Percentiles rank a stretch among this genome's conserved stretches.
Conservation (phyloP, 192 early-diverging fungal genomes). For the Haplosporangium gracile region DNA sequence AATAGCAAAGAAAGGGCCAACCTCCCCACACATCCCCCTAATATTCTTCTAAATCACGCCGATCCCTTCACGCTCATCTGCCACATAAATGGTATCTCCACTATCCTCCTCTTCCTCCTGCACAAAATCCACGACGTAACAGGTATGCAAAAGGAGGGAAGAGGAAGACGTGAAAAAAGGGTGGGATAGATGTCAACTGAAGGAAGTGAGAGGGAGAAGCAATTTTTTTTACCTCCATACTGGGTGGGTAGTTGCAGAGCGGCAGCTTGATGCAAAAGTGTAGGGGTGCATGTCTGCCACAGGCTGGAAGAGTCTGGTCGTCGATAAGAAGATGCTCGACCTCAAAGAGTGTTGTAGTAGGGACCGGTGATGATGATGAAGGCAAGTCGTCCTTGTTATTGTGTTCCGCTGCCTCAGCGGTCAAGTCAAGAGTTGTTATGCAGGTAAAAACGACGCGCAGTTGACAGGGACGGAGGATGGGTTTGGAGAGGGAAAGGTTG, state of each 20-base stretch:
- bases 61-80: not conserved
- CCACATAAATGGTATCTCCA: not conserved
- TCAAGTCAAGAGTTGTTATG: not conserved
- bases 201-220: not conserved
- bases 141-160: not conserved
- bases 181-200: not conserved
- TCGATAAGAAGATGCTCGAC: constrained; percentile 39
- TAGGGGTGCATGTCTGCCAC: constrained; percentile 16
- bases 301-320: constrained; percentile 13
- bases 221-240: constrained; percentile 35
- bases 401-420: not conserved
- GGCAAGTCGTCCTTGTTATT: not conserved
- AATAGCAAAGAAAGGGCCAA: not conserved
- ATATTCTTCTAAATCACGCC: not conserved
- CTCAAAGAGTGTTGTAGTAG: constrained; percentile 14
- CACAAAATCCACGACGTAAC: not conserved
- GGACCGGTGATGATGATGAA: not conserved
- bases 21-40: not conserved
- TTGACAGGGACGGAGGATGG: constrained; percentile 19
- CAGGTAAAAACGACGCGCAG: constrained; percentile 40
- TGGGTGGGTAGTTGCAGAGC: constrained; percentile 39
- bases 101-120: not conserved
- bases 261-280: constrained; percentile 45
- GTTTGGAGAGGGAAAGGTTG: constrained; percentile 23
- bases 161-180: not conserved